Evolutionary conservation across 2,329 filamentous ascomycete species (phyloP).

Genomic region (Fusarium protoensiforme): DNA sequence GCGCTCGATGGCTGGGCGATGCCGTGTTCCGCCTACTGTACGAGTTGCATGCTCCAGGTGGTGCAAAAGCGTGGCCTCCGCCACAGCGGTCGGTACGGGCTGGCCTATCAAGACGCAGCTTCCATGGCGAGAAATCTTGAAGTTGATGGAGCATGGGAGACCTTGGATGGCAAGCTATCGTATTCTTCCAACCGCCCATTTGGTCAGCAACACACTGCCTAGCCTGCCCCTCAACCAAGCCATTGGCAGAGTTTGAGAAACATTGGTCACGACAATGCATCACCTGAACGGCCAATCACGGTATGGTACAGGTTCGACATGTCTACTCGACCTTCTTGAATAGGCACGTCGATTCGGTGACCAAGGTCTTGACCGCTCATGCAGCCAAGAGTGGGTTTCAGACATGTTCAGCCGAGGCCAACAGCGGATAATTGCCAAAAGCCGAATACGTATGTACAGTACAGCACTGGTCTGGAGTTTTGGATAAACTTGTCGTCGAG

Average conservation of each 20-base stretch:
- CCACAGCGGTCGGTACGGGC: slow-evolving; percentile 8
- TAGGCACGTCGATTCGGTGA: slow-evolving; percentile 22
- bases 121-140: not conserved
- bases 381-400: slow-evolving; percentile 27
- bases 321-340: slow-evolving; percentile 26
- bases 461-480: not conserved
- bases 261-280: not conserved
- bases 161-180: not conserved
- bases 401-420: slow-evolving; percentile 16
- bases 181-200: not conserved
- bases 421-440: not conserved
- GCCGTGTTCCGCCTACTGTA: slow-evolving; percentile 5
- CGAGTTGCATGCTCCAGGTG: not conserved
- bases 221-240: not conserved
- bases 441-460: not conserved
- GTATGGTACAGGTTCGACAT: not conserved
- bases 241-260: not conserved
- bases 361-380: slow-evolving; percentile 26
- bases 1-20: slow-evolving; percentile 1
- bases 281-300: not conserved
- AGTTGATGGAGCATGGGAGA: not conserved
- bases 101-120: slow-evolving; percentile 14
- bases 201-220: not conserved
- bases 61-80: not conserved
- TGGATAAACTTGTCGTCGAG: slow-evolving; percentile 1